phyloP scores from a whole-genome alignment of 2,329 filamentous ascomycete species.

The Ilyonectria destructans region DNA sequence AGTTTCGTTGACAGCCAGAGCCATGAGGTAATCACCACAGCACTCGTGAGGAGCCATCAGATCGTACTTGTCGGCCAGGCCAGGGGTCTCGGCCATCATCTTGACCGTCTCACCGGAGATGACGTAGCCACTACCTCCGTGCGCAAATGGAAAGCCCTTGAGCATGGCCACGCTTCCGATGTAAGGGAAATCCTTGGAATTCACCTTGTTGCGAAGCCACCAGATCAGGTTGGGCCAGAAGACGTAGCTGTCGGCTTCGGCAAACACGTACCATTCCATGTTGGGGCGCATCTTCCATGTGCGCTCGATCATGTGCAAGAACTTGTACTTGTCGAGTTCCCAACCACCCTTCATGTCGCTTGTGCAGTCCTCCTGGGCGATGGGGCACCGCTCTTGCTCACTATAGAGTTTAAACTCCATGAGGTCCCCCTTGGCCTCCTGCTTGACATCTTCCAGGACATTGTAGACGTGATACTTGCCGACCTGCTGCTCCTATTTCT shows the following conservation, averaged over 20 bases:
- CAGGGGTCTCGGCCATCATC: conserved; percentile 62
- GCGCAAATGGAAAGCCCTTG: conserved; percentile 65
- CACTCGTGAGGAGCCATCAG: conserved; percentile 61
- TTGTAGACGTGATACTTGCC: conserved; percentile 63
- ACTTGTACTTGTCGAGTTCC: conserved; percentile 75
- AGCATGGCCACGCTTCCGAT: conserved; percentile 68
- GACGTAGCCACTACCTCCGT: conserved; percentile 72
- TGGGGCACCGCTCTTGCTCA: conserved; percentile 62
- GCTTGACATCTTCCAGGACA: conserved; percentile 57
- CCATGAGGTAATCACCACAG: conserved; percentile 69
- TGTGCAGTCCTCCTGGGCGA: conserved; percentile 63
- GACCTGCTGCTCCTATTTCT: conserved; percentile 63
- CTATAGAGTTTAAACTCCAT: conserved; percentile 65
- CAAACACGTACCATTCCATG: conserved; percentile 73
- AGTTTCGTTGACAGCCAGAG: conserved; percentile 63
- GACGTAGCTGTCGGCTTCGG: conserved; percentile 73
- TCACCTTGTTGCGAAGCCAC: conserved; percentile 63
- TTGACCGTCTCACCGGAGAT: conserved; percentile 69
- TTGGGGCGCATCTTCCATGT: conserved; percentile 69
- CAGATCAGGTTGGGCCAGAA: conserved; percentile 69
- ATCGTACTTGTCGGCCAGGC: conserved; percentile 65
- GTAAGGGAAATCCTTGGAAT: conserved; percentile 63
- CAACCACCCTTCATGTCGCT: conserved; percentile 58
- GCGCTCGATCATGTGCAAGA: conserved; percentile 71
- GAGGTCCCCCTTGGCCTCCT: conserved; percentile 55